phyloP scores from a whole-genome alignment of 805 yeast genomes.

The Spathaspora arborariae region DNA sequence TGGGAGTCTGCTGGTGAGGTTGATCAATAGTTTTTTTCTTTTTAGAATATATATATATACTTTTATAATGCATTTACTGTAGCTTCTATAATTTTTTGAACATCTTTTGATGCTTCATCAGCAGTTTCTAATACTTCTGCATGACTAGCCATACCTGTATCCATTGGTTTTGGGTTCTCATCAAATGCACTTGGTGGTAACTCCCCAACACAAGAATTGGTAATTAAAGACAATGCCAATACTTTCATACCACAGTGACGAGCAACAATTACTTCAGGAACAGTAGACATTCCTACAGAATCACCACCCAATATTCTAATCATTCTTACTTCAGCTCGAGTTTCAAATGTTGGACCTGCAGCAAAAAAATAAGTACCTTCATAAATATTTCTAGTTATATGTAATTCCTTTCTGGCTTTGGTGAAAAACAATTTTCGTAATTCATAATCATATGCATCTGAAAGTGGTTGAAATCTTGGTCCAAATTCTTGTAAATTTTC shows the following conservation, averaged over 20 bases:
- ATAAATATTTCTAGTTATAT: slow-evolving; percentile 58
- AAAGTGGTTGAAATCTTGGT: slow-evolving; percentile 80
- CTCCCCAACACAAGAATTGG: slow-evolving; percentile 74
- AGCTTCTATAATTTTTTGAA: slow-evolving; percentile 63
- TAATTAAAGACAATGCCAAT: slow-evolving; percentile 79
- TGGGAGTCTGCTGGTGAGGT: slow-evolving; percentile 99
- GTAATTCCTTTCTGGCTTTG: slow-evolving; percentile 43
- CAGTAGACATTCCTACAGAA: slow-evolving; percentile 97
- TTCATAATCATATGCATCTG: slow-evolving; percentile 82
- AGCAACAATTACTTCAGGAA: slow-evolving; percentile 92
- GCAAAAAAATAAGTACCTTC: slow-evolving; percentile 87
- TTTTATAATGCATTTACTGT: slow-evolving; percentile 45
- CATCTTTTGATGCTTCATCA: slow-evolving; percentile 74
- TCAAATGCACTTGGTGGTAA: slow-evolving; percentile 66
- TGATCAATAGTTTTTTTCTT: slow-evolving; percentile 50
- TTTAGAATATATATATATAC: not conserved
- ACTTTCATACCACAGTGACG: slow-evolving; percentile 83
- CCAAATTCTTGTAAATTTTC: slow-evolving; percentile 79
- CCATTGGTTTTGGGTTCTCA: slow-evolving; percentile 47
- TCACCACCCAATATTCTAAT: slow-evolving; percentile 76
- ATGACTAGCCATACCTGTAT: slow-evolving; percentile 82
- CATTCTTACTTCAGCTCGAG: slow-evolving; percentile 86
- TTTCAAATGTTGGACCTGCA: slow-evolving; percentile 92
- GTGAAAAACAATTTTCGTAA: slow-evolving; percentile 60
- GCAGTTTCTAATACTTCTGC: slow-evolving; percentile 89